Percentiles rank a stretch among this genome's conserved stretches.
Conservation (phyloP, 2,329 filamentous ascomycete genomes). For the Fusarium devonianum region DNA sequence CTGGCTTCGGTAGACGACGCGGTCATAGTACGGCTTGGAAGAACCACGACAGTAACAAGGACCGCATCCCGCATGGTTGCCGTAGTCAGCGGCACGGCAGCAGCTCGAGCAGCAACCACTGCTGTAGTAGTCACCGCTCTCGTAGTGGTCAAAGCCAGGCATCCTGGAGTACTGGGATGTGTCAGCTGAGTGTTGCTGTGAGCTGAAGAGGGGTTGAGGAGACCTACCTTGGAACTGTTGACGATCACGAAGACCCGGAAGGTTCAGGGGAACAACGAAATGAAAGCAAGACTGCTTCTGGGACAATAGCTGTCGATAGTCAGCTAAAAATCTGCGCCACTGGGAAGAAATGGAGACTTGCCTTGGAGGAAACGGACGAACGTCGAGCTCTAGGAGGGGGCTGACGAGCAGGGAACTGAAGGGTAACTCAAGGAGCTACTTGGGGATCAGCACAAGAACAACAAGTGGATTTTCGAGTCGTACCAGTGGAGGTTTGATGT, state of each 20-base stretch:
- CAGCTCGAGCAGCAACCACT: constrained; percentile 43
- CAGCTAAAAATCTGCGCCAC: background rate
- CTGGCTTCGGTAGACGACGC: constrained; percentile 7
- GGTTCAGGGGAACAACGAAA: background rate
- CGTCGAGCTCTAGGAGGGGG: background rate
- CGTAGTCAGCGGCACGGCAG: constrained; percentile 44
- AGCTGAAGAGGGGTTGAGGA: background rate
- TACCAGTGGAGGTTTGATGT: background rate
- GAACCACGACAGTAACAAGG: constrained; percentile 17
- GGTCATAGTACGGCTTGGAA: constrained; percentile 15
- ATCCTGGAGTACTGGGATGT: background rate
- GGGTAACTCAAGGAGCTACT: background rate
- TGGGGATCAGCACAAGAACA: background rate
- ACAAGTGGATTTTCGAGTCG: background rate
- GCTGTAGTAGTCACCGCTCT: constrained; percentile 2
- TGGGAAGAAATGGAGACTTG: background rate
- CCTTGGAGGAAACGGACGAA: background rate
- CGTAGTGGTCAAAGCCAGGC: background rate
- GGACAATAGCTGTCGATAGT: background rate
- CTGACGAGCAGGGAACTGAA: background rate
- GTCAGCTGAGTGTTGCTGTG: background rate
- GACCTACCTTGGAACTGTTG: background rate
- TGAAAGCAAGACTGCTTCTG: background rate
- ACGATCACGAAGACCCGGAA: background rate
- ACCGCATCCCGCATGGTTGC: constrained; percentile 44